Base-by-base conservation (phyloP, 1,139 yeast genomes). In the Yamadazyma mexicana region DNA sequence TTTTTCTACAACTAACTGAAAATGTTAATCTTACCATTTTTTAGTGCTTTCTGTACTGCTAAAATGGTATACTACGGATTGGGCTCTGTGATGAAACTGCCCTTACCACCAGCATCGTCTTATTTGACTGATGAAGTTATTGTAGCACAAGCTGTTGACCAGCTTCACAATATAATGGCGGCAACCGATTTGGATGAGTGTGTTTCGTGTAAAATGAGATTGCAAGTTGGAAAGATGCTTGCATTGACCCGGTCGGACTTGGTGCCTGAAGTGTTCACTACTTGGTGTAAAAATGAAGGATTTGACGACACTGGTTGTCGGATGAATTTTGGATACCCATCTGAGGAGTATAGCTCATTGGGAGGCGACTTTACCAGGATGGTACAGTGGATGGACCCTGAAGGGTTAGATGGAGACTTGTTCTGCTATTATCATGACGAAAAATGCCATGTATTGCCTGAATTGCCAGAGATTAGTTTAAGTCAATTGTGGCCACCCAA, bases 361-460 rank as follows among this genome's bases (percentile, higher is more conserved):
- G 63, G 63, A 8, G 40, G 44, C 26, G 79, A 77, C 48, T 71
- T 77, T 46, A 66, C 73, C 5, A 71, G 73, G 44, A 57, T 76
- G 60, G 53, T 76, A 22, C 62, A 65, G 18, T 47, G 69, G 35
- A 73, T 77, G 69, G 73, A 73, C 46, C 76, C 80, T 10, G 52
- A 56, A 39, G 65, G 73, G 2, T 52, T 66, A 25, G 83, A 79
- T 51, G 81, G 80, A 22, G 75, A 74, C 40, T 71, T 74, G 43
- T 74, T 73, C 54, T 79, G 83, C 53, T 70, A 75, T 50, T 77
- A 63, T 52, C 68, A 74, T 9, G 29, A 26, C 29, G 16, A 12
- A 16, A 54, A 55, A 4, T 62, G 72, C 33, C 75, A 79, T 51
- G 51, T 62, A 0, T 54, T 70, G 34, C 82, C 82, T 4, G 56